Evolutionary conservation across 805 yeast genomes (phyloP).

Genomic region (Lipomyces sp.): DNA sequence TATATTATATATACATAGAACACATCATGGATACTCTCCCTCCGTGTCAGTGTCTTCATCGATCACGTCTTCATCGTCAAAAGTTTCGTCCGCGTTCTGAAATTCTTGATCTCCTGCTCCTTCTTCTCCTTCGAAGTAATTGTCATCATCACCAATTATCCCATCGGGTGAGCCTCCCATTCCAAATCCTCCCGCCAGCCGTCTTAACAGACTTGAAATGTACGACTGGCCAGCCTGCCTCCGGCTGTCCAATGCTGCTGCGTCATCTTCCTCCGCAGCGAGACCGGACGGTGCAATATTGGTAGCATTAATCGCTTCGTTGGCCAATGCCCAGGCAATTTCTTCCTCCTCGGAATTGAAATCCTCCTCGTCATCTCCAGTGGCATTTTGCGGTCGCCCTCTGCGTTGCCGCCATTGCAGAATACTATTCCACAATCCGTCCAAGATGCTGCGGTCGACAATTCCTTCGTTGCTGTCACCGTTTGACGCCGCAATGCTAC

Average conservation of each 20-base stretch:
- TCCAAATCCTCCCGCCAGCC: background rate
- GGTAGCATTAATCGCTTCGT: constrained; percentile 12
- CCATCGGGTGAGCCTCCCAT: background rate
- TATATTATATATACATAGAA: background rate
- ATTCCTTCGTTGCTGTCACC: constrained; percentile 12
- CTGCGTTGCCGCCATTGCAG: constrained; percentile 20
- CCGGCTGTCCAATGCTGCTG: background rate
- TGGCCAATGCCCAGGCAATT: constrained; percentile 20
- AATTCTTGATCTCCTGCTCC: constrained; percentile 5
- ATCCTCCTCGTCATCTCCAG: constrained; percentile 13
- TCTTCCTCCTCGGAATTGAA: constrained; percentile 16
- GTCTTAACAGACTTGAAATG: constrained; percentile 6
- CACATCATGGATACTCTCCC: background rate
- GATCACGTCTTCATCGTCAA: constrained; percentile 10
- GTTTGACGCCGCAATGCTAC: constrained; percentile 1
- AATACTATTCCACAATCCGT: constrained; percentile 29
- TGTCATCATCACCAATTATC: constrained; percentile 1
- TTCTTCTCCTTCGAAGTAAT: constrained; percentile 11
- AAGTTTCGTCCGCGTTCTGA: constrained; percentile 9
- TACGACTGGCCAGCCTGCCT: constrained; percentile 5
- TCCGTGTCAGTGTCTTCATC: constrained; percentile 9
- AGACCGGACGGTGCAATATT: background rate
- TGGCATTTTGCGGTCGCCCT: constrained; percentile 9
- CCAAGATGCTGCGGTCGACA: constrained; percentile 23
- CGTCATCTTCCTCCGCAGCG: background rate